Evolutionary conservation across 805 yeast genomes (phyloP).

Genomic region (Wickerhamomyces silvicola): DNA sequence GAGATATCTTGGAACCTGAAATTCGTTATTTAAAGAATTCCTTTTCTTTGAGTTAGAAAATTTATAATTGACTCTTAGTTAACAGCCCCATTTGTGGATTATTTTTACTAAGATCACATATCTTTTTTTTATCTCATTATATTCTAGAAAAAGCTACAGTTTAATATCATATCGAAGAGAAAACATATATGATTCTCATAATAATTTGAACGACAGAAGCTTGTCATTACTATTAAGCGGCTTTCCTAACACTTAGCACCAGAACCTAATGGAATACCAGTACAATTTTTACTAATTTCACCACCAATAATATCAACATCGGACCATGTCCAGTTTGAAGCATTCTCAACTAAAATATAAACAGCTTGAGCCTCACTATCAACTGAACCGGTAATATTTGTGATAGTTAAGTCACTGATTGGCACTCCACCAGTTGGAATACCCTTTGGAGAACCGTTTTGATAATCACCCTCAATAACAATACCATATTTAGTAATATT

Average conservation of each 20-base stretch:
- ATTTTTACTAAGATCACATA: no score
- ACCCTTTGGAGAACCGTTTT: conserved; percentile 11
- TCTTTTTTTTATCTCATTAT: no score
- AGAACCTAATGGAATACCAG: conserved; percentile 14
- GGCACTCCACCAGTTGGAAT: conserved; percentile 12
- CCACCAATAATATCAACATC: conserved; percentile 10
- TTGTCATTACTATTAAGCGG: no score
- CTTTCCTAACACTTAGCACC: conserved; percentile 13
- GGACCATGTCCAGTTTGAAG: conserved; percentile 11
- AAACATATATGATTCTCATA: no score
- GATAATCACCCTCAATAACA: conserved; percentile 12
- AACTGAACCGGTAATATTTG: conserved; percentile 11
- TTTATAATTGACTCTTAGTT: no score
- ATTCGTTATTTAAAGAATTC: no score
- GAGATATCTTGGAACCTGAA: no score
- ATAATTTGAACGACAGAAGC: no score
- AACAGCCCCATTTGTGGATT: no score
- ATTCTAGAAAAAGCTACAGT: no score
- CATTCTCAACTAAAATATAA: conserved; percentile 9
- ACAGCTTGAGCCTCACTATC: conserved; percentile 6
- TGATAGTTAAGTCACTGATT: conserved; percentile 9
- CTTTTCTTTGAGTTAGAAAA: no score
- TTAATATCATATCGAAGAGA: no score
- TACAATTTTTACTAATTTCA: conserved; percentile 4
- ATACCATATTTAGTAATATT: conserved; percentile 11